phyloP scores from a whole-genome alignment of 495 filamentous ascomycete genomes.

The Paragyromitra xinjiangensis region DNA sequence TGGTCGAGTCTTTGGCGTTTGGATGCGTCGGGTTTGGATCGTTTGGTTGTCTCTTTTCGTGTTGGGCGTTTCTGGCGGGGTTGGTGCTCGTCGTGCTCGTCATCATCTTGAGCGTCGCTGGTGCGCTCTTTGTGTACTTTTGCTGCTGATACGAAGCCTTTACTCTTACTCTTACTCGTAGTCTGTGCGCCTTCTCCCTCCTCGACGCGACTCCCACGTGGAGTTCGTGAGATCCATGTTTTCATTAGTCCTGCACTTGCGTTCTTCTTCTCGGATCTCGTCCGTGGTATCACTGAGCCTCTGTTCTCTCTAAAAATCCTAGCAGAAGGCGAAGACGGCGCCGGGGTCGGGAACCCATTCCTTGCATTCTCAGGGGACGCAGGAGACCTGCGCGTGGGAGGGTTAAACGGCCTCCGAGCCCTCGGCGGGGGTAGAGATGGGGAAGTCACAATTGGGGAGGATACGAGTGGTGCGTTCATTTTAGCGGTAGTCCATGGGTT shows the following conservation, averaged over 20 bases:
- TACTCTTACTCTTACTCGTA: constrained; percentile 2
- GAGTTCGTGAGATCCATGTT: constrained; percentile 31
- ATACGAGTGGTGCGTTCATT: constrained; percentile 62
- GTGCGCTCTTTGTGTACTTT: constrained; percentile 13
- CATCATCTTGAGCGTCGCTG: constrained; percentile 19
- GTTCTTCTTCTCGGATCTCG: neutral
- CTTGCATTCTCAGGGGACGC: constrained; percentile 2
- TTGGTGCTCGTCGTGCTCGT: neutral
- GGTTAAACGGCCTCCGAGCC: constrained; percentile 23
- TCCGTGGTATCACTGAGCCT: neutral
- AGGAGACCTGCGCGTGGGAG: constrained; percentile 3
- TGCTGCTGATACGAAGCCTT: constrained; percentile 28
- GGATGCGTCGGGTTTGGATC: neutral
- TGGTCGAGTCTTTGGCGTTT: constrained; percentile 36
- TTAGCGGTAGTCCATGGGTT: constrained; percentile 72
- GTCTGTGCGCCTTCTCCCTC: neutral
- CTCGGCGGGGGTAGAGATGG: neutral
- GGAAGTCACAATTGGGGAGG: constrained; percentile 30
- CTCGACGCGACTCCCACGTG: neutral
- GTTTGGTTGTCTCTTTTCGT: constrained; percentile 7
- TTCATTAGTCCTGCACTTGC: constrained; percentile 22
- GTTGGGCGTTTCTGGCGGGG: neutral
- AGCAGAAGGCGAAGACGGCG: constrained; percentile 19
- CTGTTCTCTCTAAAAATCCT: constrained; percentile 13
- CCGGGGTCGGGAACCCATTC: constrained; percentile 23